These are phyloP conservation scores for Aspergillus spinulosporus DNA, from an alignment of 2,329 filamentous ascomycete genomes.

Conservation along the genomic window DNA sequence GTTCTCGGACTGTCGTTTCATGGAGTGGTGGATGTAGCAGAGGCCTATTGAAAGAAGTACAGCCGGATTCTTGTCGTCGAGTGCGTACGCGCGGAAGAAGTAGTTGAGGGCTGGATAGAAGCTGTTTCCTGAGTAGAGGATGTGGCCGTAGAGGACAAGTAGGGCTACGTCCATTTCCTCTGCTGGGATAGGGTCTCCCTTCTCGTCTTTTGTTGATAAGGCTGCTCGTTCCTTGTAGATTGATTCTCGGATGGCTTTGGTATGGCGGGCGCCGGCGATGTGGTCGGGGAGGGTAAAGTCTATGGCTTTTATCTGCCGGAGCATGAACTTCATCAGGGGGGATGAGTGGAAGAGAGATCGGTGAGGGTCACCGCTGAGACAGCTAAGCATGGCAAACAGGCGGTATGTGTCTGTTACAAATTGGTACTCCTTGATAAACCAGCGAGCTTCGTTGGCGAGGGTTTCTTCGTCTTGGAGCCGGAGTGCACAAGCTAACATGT, in stretches of 20 bases:
- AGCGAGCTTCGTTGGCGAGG: slow-evolving; percentile 71
- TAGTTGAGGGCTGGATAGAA: slow-evolving; percentile 85
- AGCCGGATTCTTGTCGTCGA: slow-evolving; percentile 74
- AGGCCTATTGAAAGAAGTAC: slow-evolving; percentile 80
- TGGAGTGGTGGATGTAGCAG: slow-evolving; percentile 81
- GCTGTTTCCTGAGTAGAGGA: slow-evolving; percentile 78
- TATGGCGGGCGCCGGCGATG: slow-evolving; percentile 37
- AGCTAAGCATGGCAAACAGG: slow-evolving; percentile 75
- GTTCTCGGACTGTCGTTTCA: slow-evolving; percentile 89
- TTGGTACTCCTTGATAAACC: slow-evolving; percentile 79
- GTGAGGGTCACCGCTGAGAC: slow-evolving; percentile 68
- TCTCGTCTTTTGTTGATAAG: slow-evolving; percentile 39
- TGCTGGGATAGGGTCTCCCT: slow-evolving; percentile 38
- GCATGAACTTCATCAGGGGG: slow-evolving; percentile 83
- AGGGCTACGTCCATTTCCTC: slow-evolving; percentile 72
- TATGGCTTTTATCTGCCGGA: slow-evolving; percentile 87
- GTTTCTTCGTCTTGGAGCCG: slow-evolving; percentile 75
- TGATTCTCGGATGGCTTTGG: slow-evolving; percentile 40
- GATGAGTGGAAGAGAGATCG: slow-evolving; percentile 69
- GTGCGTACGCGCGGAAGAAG: slow-evolving; percentile 72
- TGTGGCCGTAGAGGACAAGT: slow-evolving; percentile 85
- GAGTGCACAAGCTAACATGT: slow-evolving; percentile 76
- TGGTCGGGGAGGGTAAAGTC: slow-evolving; percentile 66
- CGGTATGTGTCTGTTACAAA: slow-evolving; percentile 81
- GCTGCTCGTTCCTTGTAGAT: slow-evolving; percentile 47